These are phyloP conservation scores for Macrotyloma uniflorum DNA, from an alignment of 306 rosid species.

Conservation along the genomic window DNA sequence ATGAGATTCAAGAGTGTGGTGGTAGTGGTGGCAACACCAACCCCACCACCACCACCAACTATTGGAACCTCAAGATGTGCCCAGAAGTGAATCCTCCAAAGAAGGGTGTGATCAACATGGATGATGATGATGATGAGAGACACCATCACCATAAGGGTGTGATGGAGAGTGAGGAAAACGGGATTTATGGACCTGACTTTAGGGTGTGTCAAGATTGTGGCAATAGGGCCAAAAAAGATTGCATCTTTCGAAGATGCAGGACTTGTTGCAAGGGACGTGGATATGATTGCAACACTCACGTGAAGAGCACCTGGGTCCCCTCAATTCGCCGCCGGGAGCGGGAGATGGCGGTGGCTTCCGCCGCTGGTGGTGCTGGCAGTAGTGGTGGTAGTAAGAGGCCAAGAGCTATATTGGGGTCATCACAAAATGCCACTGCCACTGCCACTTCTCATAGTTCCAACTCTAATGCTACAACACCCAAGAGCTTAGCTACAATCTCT, in stretches of 20 bases:
- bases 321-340: constrained; percentile 70
- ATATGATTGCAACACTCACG: constrained; percentile 66
- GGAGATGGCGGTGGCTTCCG: constrained; percentile 35
- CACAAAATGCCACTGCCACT: constrained; percentile 48
- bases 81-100: constrained; percentile 45
- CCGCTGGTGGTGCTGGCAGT: constrained; percentile 19
- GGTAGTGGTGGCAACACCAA: background rate
- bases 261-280: constrained; percentile 86
- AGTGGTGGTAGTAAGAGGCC: constrained; percentile 58
- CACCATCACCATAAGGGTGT: background rate
- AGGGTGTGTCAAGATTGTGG: constrained; percentile 78
- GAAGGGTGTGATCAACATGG: constrained; percentile 37
- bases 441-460: constrained; percentile 62
- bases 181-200: constrained; percentile 45
- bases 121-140: constrained; percentile 22
- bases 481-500: constrained; percentile 51
- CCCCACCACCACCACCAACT: constrained; percentile 8
- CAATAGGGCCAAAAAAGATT: constrained; percentile 81
- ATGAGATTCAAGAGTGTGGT: constrained; percentile 37
- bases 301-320: constrained; percentile 89
- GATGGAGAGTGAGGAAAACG: constrained; percentile 45
- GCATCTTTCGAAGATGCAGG: constrained; percentile 67
- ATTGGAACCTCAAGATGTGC: constrained; percentile 56
- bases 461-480: constrained; percentile 56
- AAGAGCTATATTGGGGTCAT: constrained; percentile 43